Base-by-base conservation (phyloP, 805 yeast genomes). In the Lachancea meyersii region DNA sequence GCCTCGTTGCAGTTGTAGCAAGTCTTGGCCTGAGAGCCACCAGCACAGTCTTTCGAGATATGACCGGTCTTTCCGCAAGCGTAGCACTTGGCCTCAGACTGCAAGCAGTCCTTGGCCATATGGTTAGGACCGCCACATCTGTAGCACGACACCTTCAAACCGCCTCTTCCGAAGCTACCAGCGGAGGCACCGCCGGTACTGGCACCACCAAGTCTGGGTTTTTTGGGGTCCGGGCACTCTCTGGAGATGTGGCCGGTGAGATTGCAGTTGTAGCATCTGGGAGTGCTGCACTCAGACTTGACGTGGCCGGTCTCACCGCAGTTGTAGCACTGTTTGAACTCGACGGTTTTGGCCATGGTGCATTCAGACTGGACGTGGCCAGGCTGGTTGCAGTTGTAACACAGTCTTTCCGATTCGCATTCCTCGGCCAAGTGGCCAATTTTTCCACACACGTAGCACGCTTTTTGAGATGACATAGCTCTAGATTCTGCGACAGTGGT, bases 51-150 rank as follows among this genome's bases (percentile, higher is more conserved):
- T 67, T 79, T 85, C 49, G 93, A 80, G 57, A 86, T 79, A 72
- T 89, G 97, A 44, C 96, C 96, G 49, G 77, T 71, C 67, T 81
- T 79, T 55, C 96, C 96, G 69, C 97, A 88, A 49, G 89, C 84
- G 76, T 86, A 89, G 70, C 97, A 88, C 69, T 86, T 86, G 62
- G 79, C 75, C 52, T 73, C 76, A 44, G 79, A 75, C 54, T 79
- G 80, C 64, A 80, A 82, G 69, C 96, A 86, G 67, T 86, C 95
- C 71, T 86, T 82, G 52, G 95, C 95, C 69, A 81, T 82, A 67
- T 87, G 95, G 79, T 86, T 86, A 61, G 93, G 88, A 51, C 91
- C 93, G 60, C 94, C 94, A 65, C 95, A 86, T 69, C 82, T 86
- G 80, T 82, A 84, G 69, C 95, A 86, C 46, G 86, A 76, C 41